A percentile compares a stretch with the other conserved stretches of the same genome.
phyloP scores from a whole-genome alignment of 192 early-diverging fungal species.

The Thoreauomyces humboldtii region DNA sequence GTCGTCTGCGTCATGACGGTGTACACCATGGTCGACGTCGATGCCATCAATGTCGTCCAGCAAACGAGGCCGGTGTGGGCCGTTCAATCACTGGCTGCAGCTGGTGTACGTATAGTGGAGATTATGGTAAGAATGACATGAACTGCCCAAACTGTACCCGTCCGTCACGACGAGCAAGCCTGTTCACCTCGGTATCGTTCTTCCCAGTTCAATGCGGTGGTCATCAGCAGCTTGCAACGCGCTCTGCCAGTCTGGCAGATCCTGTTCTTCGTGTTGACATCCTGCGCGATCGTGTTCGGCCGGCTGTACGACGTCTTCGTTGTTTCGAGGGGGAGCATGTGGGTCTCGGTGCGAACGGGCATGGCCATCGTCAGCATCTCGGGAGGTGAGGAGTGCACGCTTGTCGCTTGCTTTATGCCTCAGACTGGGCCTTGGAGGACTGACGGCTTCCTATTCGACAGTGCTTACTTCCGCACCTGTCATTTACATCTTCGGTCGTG shows the following conservation, averaged over 20 bases:
- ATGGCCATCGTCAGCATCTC: slow-evolving; percentile 5
- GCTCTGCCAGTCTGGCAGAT: slow-evolving; percentile 1
- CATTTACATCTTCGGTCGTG: background rate
- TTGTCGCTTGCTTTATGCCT: too few relatives aligned
- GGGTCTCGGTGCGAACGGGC: slow-evolving; percentile 5
- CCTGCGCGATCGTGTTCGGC: background rate
- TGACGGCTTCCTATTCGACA: background rate
- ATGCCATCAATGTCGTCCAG: background rate
- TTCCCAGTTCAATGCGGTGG: slow-evolving; percentile 13
- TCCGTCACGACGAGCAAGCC: too few relatives aligned
- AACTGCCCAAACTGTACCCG: too few relatives aligned
- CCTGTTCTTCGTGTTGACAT: background rate
- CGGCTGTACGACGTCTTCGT: slow-evolving; percentile 5
- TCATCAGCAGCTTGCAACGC: slow-evolving; percentile 1
- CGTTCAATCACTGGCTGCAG: background rate
- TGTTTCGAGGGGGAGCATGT: background rate
- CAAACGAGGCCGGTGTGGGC: slow-evolving; percentile 5
- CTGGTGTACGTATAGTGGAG: slow-evolving; percentile 13
- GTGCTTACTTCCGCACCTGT: background rate
- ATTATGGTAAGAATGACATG: slow-evolving; percentile 20
- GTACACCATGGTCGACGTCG: background rate
- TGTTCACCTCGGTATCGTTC: too few relatives aligned
- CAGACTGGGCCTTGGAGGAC: too few relatives aligned
- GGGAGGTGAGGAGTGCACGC: slow-evolving; percentile 5
- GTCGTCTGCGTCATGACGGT: background rate